Conservation (phyloP, 148 eudicot genomes). For the Silene conica region DNA sequence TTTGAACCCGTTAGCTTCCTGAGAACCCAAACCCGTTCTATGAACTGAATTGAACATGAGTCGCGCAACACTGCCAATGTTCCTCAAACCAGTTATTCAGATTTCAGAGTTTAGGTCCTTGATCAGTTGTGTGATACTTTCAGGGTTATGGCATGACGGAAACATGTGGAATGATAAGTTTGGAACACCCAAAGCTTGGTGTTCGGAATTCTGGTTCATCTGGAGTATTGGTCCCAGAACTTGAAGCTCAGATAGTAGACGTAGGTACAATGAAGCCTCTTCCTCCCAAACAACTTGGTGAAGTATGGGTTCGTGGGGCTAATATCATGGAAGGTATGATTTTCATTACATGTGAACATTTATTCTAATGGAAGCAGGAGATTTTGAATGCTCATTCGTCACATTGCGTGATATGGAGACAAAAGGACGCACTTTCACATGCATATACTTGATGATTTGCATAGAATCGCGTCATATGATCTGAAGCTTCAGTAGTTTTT, state of each 20-base stretch:
- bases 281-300: slow-evolving; percentile 66
- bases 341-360: background rate
- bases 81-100: too few species aligned
- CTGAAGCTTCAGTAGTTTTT: background rate
- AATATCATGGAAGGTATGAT: slow-evolving; percentile 67
- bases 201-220: slow-evolving; percentile 69
- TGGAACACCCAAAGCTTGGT: slow-evolving; percentile 49
- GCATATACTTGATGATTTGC: background rate
- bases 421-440: background rate
- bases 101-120: background rate
- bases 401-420: background rate
- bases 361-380: background rate
- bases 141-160: slow-evolving; percentile 96
- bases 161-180: slow-evolving; percentile 58
- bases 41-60: background rate
- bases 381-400: background rate
- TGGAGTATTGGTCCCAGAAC: slow-evolving; percentile 57
- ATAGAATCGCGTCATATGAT: background rate
- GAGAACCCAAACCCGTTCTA: background rate
- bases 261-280: slow-evolving; percentile 63
- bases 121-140: slow-evolving; percentile 15
- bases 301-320: slow-evolving; percentile 83
- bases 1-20: too few species aligned
- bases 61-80: too few species aligned
- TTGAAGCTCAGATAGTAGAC: slow-evolving; percentile 57